These are phyloP conservation scores for Fusarium anguioides DNA, from an alignment of 2,329 filamentous ascomycete species.

Conservation along the genomic window DNA sequence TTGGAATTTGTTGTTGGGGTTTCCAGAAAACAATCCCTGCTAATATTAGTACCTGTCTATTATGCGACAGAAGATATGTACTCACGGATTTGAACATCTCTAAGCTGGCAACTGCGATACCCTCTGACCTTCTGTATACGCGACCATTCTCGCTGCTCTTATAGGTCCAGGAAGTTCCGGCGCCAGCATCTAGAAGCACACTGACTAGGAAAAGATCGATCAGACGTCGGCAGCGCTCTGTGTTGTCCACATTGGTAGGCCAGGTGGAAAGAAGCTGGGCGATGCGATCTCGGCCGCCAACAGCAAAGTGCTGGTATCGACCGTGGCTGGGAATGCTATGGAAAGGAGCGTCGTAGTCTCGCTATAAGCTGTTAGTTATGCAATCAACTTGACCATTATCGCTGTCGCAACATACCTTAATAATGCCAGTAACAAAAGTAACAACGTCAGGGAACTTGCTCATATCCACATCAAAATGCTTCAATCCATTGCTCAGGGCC, in stretches of 20 bases:
- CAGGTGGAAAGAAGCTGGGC: conserved; percentile 77
- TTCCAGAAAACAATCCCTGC: conserved; percentile 85
- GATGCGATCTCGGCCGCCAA: conserved; percentile 80
- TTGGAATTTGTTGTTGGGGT: conserved; percentile 82
- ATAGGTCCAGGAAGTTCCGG: conserved; percentile 91
- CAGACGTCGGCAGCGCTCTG: conserved; percentile 78
- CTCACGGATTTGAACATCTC: conserved; percentile 90
- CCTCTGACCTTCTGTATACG: conserved; percentile 86
- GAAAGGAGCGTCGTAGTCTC: conserved; percentile 67
- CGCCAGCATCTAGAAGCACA: conserved; percentile 86
- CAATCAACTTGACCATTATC: not conserved
- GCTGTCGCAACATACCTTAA: conserved; percentile 73
- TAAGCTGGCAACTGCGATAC: conserved; percentile 78
- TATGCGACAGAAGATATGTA: conserved; percentile 11
- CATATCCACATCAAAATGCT: conserved; percentile 91
- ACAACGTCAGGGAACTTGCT: conserved; percentile 85
- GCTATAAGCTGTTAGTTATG: conserved; percentile 48
- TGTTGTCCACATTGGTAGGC: conserved; percentile 74
- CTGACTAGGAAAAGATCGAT: conserved; percentile 84
- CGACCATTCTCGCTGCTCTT: conserved; percentile 90
- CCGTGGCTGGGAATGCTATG: conserved; percentile 84
- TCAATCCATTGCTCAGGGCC: conserved; percentile 79
- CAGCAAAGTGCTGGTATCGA: conserved; percentile 84
- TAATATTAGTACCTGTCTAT: conserved; percentile 27
- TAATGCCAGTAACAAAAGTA: conserved; percentile 88